Evolutionary conservation across 768 basidiomycete genomes (phyloP), one percentile per base, ranked within the genome.

Genomic region (Kwoniella dendrophila): DNA sequence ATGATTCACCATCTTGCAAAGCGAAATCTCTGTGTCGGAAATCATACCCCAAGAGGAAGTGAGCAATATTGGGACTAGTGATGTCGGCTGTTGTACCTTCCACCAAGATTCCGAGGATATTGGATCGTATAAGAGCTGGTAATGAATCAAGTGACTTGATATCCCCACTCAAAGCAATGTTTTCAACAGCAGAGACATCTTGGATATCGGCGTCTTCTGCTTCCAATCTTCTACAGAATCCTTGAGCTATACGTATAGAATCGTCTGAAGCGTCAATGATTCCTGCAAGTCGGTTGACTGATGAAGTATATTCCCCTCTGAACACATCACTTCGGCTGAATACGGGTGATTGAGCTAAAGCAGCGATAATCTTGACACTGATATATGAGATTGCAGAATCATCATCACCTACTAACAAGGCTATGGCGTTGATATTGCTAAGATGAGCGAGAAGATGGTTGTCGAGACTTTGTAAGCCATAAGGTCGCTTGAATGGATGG

Each of bases 11-110:
- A 36, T 80, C 80, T 43, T 78, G 74, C 27, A 81, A 69, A 36
- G 85, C 84, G 58, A 87, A 82, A 29, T 87, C 85, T 7, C 81
- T 80, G 2, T 83, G 81, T 22, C 68, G 66, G 49, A 76, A 70
- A 33, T 90, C 89, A 70, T 94, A 90, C 0, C 82, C 82, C 22
- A 96, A 83, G 11, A 97, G 81, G 80, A 90, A 90, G 78, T 96
- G 93, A 0, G 89, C 89, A 20, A 95, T 72, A 69, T 93, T 96
- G 5, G 93, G 92, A 67, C 86, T 90, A 0, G 85, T 79, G 8
- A 84, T 80, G 44, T 81, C 83, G 0, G 80, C 75, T n/a, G 84
- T 81, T 0, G 92, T 92, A 62, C 88, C 89, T 59, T 86, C 85
- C 41, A 91, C 85, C 55, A 98, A 83, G 11, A 98, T 81, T 64